Percentiles rank a stretch among this genome's conserved stretches.
These are phyloP conservation scores for Euphorbia pulcherrima DNA, from an alignment of 345 rosid genomes.

Conservation along the genomic window DNA sequence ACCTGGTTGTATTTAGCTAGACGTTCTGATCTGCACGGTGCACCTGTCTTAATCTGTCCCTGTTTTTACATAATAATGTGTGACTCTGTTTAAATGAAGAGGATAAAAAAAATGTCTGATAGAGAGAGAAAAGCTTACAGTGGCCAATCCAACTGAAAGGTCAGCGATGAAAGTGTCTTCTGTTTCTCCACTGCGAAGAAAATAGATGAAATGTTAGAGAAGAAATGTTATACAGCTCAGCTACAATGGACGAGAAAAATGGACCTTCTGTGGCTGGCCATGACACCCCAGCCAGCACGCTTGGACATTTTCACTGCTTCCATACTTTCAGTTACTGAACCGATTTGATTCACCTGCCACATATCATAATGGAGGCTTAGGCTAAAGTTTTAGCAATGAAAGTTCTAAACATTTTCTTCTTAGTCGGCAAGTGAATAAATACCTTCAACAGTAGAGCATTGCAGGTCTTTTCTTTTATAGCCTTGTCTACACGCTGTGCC, in stretches of 20 bases:
- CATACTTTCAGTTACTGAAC: conserved; percentile 91
- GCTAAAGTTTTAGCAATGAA: not conserved
- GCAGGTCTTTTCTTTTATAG: conserved; percentile 75
- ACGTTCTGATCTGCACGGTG: conserved; percentile 97
- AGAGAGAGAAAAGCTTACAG: conserved; percentile 37
- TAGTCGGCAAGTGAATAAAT: not conserved
- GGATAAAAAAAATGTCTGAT: not conserved
- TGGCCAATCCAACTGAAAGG: conserved; percentile 86
- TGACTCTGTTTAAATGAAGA: not conserved
- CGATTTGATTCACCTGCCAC: conserved; percentile 91
- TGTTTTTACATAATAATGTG: conserved; percentile 14
- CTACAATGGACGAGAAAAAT: not conserved
- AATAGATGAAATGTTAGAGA: no score
- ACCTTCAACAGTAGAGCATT: conserved; percentile 97
- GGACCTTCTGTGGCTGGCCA: conserved; percentile 87
- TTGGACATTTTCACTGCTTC: conserved; percentile 98
- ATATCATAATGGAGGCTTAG: not conserved
- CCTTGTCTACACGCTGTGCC: conserved; percentile 92
- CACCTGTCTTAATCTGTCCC: conserved; percentile 98
- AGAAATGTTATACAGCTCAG: not conserved
- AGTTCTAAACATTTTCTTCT: not conserved
- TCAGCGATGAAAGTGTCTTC: conserved; percentile 98
- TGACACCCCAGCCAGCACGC: conserved; percentile 97
- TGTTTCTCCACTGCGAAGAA: conserved; percentile 73
- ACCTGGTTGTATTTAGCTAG: conserved; percentile 96